A percentile compares a stretch with the other conserved stretches of the same genome.
These are phyloP conservation scores for Coemansia sp. DNA, from an alignment of 192 early-diverging fungal species.

Conservation along the genomic window DNA sequence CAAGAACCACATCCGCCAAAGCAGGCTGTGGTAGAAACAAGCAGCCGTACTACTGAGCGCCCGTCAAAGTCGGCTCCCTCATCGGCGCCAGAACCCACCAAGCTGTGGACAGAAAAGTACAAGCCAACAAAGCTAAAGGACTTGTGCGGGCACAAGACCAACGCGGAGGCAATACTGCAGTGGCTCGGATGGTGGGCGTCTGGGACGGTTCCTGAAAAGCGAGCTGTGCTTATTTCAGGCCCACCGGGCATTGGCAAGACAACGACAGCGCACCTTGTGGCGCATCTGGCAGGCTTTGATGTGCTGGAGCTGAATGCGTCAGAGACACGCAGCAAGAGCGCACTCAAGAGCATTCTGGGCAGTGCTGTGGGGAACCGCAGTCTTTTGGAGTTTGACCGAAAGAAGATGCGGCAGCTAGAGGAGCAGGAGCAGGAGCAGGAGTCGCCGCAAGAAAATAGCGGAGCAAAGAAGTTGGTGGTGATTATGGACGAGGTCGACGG, in stretches of 20 bases:
- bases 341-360: conserved; percentile 64
- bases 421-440: conserved; percentile 13
- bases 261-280: conserved; percentile 89
- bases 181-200: conserved; percentile 80
- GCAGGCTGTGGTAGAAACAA: conserved; percentile 2
- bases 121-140: conserved; percentile 76
- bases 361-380: conserved; percentile 62
- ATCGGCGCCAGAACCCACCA: conserved; percentile 7
- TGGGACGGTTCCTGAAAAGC: conserved; percentile 24
- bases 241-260: conserved; percentile 99
- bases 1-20: background rate
- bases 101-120: conserved; percentile 96
- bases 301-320: conserved; percentile 96
- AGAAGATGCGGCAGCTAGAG: conserved; percentile 21
- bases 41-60: background rate
- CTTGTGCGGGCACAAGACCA: conserved; percentile 82
- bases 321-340: conserved; percentile 87
- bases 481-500: conserved; percentile 99
- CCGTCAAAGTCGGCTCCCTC: conserved; percentile 22
- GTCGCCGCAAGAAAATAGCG: conserved; percentile 30
- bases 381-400: conserved; percentile 59
- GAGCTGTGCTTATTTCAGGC: conserved; percentile 84
- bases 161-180: conserved; percentile 63
- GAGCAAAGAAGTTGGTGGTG: conserved; percentile 58
- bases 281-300: conserved; percentile 74